Percentiles rank a stretch among this genome's conserved stretches.
Conservation (phyloP, 495 filamentous ascomycete species). For the Annulohypoxylon maeteangense region DNA sequence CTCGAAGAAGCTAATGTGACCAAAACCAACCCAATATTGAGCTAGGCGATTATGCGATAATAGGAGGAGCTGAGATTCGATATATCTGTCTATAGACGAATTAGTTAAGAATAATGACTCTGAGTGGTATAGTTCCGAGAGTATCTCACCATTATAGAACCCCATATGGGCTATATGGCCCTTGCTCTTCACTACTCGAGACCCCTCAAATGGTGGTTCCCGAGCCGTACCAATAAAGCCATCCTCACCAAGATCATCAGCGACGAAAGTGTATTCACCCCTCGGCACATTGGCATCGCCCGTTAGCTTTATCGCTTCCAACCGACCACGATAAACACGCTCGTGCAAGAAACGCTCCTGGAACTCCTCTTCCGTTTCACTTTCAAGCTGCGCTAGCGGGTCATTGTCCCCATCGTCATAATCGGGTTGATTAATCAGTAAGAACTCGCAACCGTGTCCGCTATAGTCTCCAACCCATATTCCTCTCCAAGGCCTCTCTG, state of each 20-base stretch:
- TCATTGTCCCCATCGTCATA: constrained; percentile 42
- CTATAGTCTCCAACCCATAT: constrained; percentile 95
- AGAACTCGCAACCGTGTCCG: constrained; percentile 87
- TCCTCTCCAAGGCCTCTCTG: constrained; percentile 82
- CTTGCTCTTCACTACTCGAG: constrained; percentile 76
- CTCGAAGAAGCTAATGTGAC: constrained; percentile 82
- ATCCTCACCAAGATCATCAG: constrained; percentile 74
- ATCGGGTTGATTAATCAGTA: constrained; percentile 79
- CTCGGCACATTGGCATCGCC: constrained; percentile 90
- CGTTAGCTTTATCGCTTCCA: constrained; percentile 89
- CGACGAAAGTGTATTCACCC: constrained; percentile 82
- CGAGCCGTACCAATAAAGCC: constrained; percentile 67
- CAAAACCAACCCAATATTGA: constrained; percentile 83
- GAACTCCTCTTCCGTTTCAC: constrained; percentile 56
- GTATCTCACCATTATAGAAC: constrained; percentile 73
- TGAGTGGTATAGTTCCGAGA: not conserved
- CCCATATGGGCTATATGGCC: constrained; percentile 80
- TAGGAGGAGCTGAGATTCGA: constrained; percentile 78
- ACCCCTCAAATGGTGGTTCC: constrained; percentile 76
- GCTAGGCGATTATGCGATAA: constrained; percentile 80
- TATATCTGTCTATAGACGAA: constrained; percentile 69
- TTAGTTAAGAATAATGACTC: constrained; percentile 8
- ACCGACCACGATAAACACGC: constrained; percentile 63
- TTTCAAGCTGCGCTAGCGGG: constrained; percentile 45
- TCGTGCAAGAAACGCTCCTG: constrained; percentile 49